Evolutionary conservation across 768 basidiomycete species (phyloP).

Genomic region (Lactarius trivialis): DNA sequence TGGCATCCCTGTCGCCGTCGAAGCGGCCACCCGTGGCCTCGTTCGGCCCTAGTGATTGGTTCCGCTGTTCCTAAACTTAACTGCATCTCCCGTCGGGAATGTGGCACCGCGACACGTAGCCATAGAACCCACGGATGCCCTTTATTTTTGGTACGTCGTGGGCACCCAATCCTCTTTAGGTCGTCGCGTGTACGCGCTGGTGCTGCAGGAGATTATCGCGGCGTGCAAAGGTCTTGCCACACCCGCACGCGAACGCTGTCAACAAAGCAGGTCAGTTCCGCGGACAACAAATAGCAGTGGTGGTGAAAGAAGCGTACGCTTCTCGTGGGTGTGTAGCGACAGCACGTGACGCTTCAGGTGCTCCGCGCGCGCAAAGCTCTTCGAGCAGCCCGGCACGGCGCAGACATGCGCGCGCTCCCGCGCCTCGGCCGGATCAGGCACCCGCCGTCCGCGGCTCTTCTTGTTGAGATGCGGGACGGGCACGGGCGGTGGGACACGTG

Average conservation of each 20-base stretch:
- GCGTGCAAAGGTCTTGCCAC: constrained; percentile 65
- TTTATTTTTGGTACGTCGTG: neutral
- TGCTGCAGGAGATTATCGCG: constrained; percentile 77
- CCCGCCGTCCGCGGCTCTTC: constrained; percentile 70
- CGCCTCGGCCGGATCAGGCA: constrained; percentile 39
- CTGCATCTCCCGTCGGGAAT: neutral
- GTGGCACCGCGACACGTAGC: neutral
- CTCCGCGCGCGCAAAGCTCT: constrained; percentile 72
- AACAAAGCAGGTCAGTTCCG: neutral
- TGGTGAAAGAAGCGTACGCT: constrained; percentile 74
- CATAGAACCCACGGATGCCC: neutral
- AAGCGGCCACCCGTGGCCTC: neutral
- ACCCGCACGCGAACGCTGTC: constrained; percentile 56
- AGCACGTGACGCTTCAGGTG: constrained; percentile 78
- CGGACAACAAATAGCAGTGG: too few species aligned
- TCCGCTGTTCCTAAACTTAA: neutral
- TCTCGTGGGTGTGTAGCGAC: constrained; percentile 78
- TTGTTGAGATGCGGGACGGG: constrained; percentile 76
- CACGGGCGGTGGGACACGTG: constrained; percentile 36
- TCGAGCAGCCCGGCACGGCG: constrained; percentile 63
- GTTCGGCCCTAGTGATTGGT: neutral
- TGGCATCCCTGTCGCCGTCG: neutral
- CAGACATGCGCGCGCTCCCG: constrained; percentile 52
- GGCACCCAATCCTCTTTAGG: too few species aligned
- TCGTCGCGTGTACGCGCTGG: constrained; percentile 46